These are phyloP conservation scores for Podospora pseudoanserina DNA, from an alignment of 495 filamentous ascomycete species.

Conservation along the genomic window DNA sequence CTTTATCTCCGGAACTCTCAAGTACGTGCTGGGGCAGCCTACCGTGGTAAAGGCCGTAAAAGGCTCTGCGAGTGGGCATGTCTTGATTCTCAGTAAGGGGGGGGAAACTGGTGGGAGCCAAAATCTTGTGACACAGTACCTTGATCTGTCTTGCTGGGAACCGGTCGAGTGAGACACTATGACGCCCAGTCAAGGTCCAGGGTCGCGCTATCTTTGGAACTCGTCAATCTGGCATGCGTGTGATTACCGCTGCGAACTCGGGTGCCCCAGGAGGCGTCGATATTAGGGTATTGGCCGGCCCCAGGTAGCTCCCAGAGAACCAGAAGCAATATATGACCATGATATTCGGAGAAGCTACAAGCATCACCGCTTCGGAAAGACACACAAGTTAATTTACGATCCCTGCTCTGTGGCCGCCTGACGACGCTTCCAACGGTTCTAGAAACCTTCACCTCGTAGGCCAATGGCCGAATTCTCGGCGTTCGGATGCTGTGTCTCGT, in stretches of 20 bases:
- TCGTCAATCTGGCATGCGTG: conserved; percentile 15
- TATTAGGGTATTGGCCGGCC: neutral
- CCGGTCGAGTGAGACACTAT: conserved; percentile 23
- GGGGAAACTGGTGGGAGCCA: conserved; percentile 1
- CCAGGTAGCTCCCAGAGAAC: neutral
- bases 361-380: neutral
- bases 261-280: conserved; percentile 5
- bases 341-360: neutral
- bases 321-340: neutral
- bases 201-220: conserved; percentile 13
- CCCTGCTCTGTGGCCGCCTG: conserved; percentile 1
- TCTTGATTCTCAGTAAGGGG: conserved; percentile 8
- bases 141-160: conserved; percentile 7
- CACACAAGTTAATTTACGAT: conserved; percentile 2
- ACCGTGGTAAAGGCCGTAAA: conserved; percentile 27
- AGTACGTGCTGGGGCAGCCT: conserved; percentile 6
- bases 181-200: conserved; percentile 20
- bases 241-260: neutral
- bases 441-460: neutral
- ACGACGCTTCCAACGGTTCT: conserved; percentile 5
- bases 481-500: conserved; percentile 2
- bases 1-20: conserved; percentile 8
- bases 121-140: conserved; percentile 18
- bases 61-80: conserved; percentile 6
- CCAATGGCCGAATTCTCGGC: conserved; percentile 8